phyloP scores from a whole-genome alignment of 1,139 yeast genomes.

The Casaregolazyma suthepensis region DNA sequence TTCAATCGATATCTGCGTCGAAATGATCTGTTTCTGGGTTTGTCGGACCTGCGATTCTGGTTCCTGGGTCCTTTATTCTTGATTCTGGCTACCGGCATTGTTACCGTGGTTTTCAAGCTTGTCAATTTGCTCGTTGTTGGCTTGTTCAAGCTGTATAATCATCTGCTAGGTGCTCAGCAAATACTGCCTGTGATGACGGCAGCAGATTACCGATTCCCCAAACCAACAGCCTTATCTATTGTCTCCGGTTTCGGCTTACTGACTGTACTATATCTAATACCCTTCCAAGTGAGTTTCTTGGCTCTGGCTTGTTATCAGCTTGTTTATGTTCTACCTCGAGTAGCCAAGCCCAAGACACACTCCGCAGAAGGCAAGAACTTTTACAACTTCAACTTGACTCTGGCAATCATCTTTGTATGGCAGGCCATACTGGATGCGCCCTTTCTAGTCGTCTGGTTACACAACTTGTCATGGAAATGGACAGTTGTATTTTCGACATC shows the following conservation, averaged over 20 bases:
- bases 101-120: conserved; percentile 21
- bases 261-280: conserved; percentile 16
- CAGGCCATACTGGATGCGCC: conserved; percentile 32
- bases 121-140: background rate
- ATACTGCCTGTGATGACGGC: background rate
- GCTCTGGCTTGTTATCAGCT: conserved; percentile 38
- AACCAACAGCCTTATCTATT: background rate
- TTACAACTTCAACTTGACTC: conserved; percentile 18
- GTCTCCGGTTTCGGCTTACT: background rate
- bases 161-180: background rate
- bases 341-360: conserved; percentile 7
- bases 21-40: conserved; percentile 49
- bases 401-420: conserved; percentile 29
- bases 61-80: conserved; percentile 53
- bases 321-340: conserved; percentile 12
- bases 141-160: background rate
- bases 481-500: conserved; percentile 29
- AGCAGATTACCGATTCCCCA: background rate
- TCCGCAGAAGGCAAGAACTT: conserved; percentile 11
- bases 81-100: conserved; percentile 43
- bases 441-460: conserved; percentile 32
- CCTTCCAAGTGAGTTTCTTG: conserved; percentile 30
- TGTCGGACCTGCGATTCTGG: conserved; percentile 44
- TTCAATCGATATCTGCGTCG: conserved; percentile 27
- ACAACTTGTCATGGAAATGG: conserved; percentile 29